A percentile compares a stretch with the other conserved stretches of the same genome.
phyloP scores from a whole-genome alignment of 169 alveolate species.

The Amoebophrya sp. region DNA sequence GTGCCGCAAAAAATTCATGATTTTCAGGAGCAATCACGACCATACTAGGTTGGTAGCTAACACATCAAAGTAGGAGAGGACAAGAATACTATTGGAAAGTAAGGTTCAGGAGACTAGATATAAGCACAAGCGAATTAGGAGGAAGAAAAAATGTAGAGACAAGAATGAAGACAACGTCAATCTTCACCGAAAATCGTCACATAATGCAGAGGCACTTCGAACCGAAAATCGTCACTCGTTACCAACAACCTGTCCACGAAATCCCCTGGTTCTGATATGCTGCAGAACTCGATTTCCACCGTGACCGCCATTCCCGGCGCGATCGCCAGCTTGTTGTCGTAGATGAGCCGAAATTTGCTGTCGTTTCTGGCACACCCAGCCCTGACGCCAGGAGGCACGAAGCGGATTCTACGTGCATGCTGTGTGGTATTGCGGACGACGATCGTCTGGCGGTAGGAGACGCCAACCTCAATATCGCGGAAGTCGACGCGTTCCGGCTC shows the following conservation, averaged over 20 bases:
- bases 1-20: too few species aligned
- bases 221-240: background rate
- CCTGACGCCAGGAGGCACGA: background rate
- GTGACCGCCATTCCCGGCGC: background rate
- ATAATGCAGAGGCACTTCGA: slow-evolving; percentile 22
- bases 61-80: too few species aligned
- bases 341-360: background rate
- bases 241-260: background rate
- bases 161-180: too few species aligned
- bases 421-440: background rate
- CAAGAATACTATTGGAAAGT: too few species aligned
- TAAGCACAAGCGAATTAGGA: too few species aligned
- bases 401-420: slow-evolving; percentile 7
- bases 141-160: too few species aligned
- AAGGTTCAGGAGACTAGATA: too few species aligned
- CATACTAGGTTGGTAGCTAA: too few species aligned
- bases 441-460: background rate
- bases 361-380: background rate
- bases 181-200: too few species aligned
- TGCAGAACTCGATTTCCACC: background rate
- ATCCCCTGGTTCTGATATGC: background rate
- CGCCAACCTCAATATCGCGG: slow-evolving; percentile 16
- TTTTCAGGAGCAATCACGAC: too few species aligned
- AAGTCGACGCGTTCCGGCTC: background rate
- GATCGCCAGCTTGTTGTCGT: slow-evolving; percentile 23